Percentiles rank a stretch among this genome's conserved stretches.
Evolutionary conservation across 2,329 filamentous ascomycete genomes (phyloP).

Genomic region (Magnaporthiopsis poae): DNA sequence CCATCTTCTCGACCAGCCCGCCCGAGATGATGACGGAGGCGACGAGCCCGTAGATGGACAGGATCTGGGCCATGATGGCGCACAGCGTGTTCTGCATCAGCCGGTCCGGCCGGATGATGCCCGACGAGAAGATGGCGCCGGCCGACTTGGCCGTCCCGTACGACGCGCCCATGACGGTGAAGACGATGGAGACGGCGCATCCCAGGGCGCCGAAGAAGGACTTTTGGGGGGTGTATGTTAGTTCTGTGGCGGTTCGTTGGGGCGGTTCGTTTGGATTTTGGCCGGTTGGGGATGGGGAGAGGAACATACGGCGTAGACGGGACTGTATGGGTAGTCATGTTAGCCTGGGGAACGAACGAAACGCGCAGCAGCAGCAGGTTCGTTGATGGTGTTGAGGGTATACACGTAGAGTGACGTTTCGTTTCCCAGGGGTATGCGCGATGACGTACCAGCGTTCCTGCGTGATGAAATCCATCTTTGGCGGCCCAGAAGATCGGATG

Average conservation of each 20-base stretch:
- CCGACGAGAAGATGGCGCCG: conserved; percentile 94
- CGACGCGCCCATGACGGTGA: conserved; percentile 59
- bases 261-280: too few species aligned
- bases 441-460: conserved; percentile 2
- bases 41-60: conserved; percentile 92
- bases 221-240: conserved; percentile 23
- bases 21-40: conserved; percentile 77
- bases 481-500: background rate
- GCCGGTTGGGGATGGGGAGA: background rate
- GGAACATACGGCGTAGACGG: conserved; percentile 33
- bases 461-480: background rate
- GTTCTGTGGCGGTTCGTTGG: background rate
- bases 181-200: conserved; percentile 56
- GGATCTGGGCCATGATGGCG: conserved; percentile 99
- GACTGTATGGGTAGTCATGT: conserved; percentile 21
- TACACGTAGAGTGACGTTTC: too few species aligned
- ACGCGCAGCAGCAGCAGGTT: too few species aligned
- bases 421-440: too few species aligned
- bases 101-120: conserved; percentile 89
- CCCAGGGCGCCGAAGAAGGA: conserved; percentile 95
- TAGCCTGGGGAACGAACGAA: background rate
- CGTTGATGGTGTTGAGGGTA: background rate
- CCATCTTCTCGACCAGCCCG: conserved; percentile 56
- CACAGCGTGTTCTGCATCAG: conserved; percentile 99
- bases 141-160: conserved; percentile 98